Evolutionary conservation across 352 stramenopile species (phyloP).

Genomic region (Pythium guiyangense): DNA sequence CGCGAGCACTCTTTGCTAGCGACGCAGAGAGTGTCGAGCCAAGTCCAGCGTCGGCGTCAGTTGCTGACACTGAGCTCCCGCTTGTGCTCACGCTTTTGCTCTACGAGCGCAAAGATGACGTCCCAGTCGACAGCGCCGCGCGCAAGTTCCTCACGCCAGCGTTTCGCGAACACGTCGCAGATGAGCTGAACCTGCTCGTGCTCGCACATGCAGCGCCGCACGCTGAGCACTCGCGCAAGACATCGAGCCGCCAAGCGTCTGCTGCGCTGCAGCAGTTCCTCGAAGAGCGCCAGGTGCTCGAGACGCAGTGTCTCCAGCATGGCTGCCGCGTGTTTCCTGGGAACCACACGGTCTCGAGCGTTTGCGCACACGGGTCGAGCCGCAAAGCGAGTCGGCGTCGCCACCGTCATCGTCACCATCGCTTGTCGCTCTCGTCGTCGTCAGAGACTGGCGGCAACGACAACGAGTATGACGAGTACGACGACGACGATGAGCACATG

Average conservation of each 20-base stretch:
- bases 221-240: neutral
- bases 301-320: conserved; percentile 27
- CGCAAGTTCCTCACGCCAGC: conserved; percentile 25
- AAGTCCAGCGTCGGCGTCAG: neutral
- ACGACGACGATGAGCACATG: conserved; percentile 13
- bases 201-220: neutral
- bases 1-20: conserved; percentile 22
- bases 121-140: conserved; percentile 22
- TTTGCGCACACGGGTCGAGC: neutral
- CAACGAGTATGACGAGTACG: conserved; percentile 8
- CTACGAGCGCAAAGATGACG: conserved; percentile 21
- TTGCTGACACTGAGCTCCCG: conserved; percentile 10
- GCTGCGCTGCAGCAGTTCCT: conserved; percentile 35
- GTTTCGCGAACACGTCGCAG: conserved; percentile 42
- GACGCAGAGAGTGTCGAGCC: neutral
- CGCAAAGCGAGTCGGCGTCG: conserved; percentile 10
- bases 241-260: neutral
- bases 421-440: neutral
- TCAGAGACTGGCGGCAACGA: conserved; percentile 2
- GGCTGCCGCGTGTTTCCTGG: conserved; percentile 36
- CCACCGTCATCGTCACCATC: neutral
- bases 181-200: conserved; percentile 37
- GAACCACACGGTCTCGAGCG: conserved; percentile 6
- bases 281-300: conserved; percentile 21
- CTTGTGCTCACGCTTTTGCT: conserved; percentile 35